Evolutionary conservation across 2,329 filamentous ascomycete species (phyloP), one percentile per base, ranked within the genome.

Genomic region (Fusarium metavorans): DNA sequence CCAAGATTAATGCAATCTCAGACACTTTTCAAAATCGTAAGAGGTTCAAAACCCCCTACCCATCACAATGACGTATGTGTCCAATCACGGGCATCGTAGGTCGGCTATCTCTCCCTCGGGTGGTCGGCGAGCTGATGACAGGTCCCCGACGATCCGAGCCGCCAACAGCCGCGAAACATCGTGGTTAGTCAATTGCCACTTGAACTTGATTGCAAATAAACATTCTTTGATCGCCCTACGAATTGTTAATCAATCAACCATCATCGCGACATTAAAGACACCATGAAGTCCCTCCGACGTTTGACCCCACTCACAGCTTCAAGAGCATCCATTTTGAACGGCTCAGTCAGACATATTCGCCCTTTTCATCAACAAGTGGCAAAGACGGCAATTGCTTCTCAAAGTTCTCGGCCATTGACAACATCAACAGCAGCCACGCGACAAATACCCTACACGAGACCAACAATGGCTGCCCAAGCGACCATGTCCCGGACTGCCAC

Each of bases 71-170:
- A 48, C 58, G 41, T 60, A 43, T 6, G 32, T 35, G 27, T 32
- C 39, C 30, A 18, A n/a, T 34, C 20, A 45, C 39, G 59, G 41
- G 34, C 60, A 54, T 10, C 32, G 2, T 48, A 20, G 23, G 45
- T 39, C 45, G 60, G 34, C 60, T 35, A 52, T 56, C 11, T 18
- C n/a, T 56, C 34, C 9, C 20, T 27, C 62, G 62, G 62, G n/a
- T 64, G 50, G 62, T 64, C 62, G 62, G 50, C 62, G 62, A 64
- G 16, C 62, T 45, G 43, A 48, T 30, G 20, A 30, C 41, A 64
- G 50, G 35, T 64, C 62, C 50, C 62, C 62, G 62, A 64, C 50
- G 37, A 41, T 6, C 62, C 62, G 62, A 35, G 56, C 35, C 62
- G 45, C 30, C 3, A 32, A 32, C 25, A 20, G 23, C 48, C 34